phyloP scores from a whole-genome alignment of 352 stramenopile species.

The Globisporangium carolinianum region DNA sequence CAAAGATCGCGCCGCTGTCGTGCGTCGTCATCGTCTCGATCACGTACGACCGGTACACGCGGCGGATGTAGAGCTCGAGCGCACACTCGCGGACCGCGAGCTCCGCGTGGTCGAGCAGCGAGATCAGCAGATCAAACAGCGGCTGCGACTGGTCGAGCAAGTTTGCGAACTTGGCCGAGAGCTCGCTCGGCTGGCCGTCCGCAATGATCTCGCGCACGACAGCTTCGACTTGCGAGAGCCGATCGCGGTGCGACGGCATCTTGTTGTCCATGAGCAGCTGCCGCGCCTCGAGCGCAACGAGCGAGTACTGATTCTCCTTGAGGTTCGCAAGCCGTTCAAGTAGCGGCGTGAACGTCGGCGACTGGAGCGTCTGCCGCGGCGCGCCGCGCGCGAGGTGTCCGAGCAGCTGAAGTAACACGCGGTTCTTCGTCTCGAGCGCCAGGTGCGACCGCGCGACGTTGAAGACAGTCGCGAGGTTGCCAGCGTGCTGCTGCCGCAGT shows the following conservation, averaged over 20 bases:
- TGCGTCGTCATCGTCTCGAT: slow-evolving; percentile 83
- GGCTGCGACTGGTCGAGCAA: slow-evolving; percentile 81
- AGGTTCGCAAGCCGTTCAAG: slow-evolving; percentile 85
- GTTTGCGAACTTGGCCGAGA: slow-evolving; percentile 45
- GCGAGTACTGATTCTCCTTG: slow-evolving; percentile 89
- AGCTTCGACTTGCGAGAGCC: slow-evolving; percentile 72
- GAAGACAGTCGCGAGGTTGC: slow-evolving; percentile 79
- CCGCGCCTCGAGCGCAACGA: slow-evolving; percentile 91
- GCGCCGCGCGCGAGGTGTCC: slow-evolving; percentile 34
- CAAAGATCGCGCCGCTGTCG: slow-evolving; percentile 50
- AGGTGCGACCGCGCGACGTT: slow-evolving; percentile 90
- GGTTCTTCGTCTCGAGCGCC: slow-evolving; percentile 84
- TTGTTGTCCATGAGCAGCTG: slow-evolving; percentile 96
- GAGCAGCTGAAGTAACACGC: slow-evolving; percentile 72
- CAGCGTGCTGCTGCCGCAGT: slow-evolving; percentile 89
- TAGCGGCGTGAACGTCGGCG: slow-evolving; percentile 66
- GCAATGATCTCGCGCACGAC: slow-evolving; percentile 67
- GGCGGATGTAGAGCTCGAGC: slow-evolving; percentile 78
- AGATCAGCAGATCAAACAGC: slow-evolving; percentile 81
- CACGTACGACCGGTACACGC: slow-evolving; percentile 83
- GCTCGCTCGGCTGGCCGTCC: slow-evolving; percentile 32
- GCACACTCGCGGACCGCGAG: slow-evolving; percentile 57
- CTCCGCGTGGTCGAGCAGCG: slow-evolving; percentile 68
- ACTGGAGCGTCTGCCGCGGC: slow-evolving; percentile 49
- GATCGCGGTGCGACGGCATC: slow-evolving; percentile 93